These are phyloP conservation scores for carrot (Daucus carota) DNA, from an alignment of 129 eudicot genomes.

Conservation along the genomic window DH1_v3.0 NC_030387.2:39040501-39041000, in stretches of 20 bases:
- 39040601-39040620: slow-evolving; percentile 45
- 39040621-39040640: slow-evolving; percentile 8
- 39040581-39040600: slow-evolving; percentile 44
- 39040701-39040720: slow-evolving; percentile 78
- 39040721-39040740: slow-evolving; percentile 33
- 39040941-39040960: slow-evolving; percentile 7
- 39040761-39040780: slow-evolving; percentile 30
- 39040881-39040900: slow-evolving; percentile 35
- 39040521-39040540: too few relatives aligned
- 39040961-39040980: slow-evolving; percentile 58
- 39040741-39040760: slow-evolving; percentile 30
- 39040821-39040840: slow-evolving; percentile 25
- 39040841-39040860: slow-evolving; percentile 27
- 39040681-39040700: slow-evolving; percentile 39
- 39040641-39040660: slow-evolving; percentile 11
- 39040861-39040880: slow-evolving; percentile 25
- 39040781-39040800: slow-evolving; percentile 32
- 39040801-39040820: slow-evolving; percentile 24
- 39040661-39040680: slow-evolving; percentile 51
- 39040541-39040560: too few relatives aligned
- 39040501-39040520: too few relatives aligned
- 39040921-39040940: slow-evolving; percentile 7
- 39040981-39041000: slow-evolving; percentile 41
- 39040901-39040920: slow-evolving; percentile 24
- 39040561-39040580: slow-evolving; percentile 25